Evolutionary conservation across 345 rosid genomes (phyloP), one percentile per base, ranked within the genome.

Genomic region (Rhizophora apiculata): DNA sequence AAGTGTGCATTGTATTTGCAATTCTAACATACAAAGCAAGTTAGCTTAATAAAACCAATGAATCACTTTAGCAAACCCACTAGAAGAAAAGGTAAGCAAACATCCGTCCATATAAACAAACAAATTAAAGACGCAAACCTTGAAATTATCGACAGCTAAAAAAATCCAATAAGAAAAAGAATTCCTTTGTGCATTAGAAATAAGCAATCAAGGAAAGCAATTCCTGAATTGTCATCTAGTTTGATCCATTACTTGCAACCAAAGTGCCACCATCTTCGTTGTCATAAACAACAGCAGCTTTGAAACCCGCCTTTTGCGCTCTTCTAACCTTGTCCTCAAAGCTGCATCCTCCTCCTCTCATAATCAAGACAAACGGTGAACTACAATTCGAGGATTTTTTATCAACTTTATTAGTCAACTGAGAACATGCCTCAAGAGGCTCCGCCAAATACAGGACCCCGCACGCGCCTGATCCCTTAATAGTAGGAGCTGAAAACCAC

Each of bases 271-370:
- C 84, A 59, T 79, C 93, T 78, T 86, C 85, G 36, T 76, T 70
- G 74, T 95, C 85, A 57, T 84, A 84, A 57, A 92, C 86, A 77
- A 95, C 78, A 26, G 89, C 98, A 59, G 94, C 92, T 77, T 81
- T 79, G 61, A 86, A 95, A 11, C 98, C 92, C 19, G 98, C 96
- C 80, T 66, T 80, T 60, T 95, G 99, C 0, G 88, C 99, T 57
- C 76, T 84, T 75, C 97, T 85, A 48, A 90, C 93, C 87, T 95
- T 95, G 4, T 92, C 91, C 62, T 95, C 97, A 48, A 95, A 95
- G 79, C 89, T 83, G 69, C 99, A 95, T 2, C 85, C 89, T 68
- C 85, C 89, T 70, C 96, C 99, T 85, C 99, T 86, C 56, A 85
- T 62, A 54, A 90, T 82, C 79, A 95, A 75, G 62, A 85, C 90